Evolutionary conservation across 441 rosid species (phyloP), one percentile per base, ranked within the genome.

Genomic region (Erodium trifolium): DNA sequence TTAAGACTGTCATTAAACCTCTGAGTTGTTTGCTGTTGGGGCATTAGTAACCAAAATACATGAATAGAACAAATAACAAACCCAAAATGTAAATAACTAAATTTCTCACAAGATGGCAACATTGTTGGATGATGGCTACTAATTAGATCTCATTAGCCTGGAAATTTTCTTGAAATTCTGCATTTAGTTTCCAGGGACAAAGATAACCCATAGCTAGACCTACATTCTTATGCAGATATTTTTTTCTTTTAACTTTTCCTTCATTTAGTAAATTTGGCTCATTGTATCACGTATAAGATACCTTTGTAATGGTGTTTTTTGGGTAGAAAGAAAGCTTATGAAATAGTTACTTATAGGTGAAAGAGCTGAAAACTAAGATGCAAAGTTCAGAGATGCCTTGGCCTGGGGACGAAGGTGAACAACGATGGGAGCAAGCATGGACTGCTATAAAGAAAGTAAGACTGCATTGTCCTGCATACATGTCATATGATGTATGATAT

Each of bases 341-440:
- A 47, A 65, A 35, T 70, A 65, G 59, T 70, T 75, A 71, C 29
- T 80, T 73, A 75, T 78, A 93, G 97, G 91, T 91, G 70, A 83
- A 82, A 83, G 99, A 94, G 78, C 81, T 94, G 77, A 91, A 91
- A 82, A 76, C 74, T 27, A 83, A 84, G 76, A 90, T 94, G 96
- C 77, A 80, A 82, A 77, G 68, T 67, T 94, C 96, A 71, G 93
- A 87, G 49, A 94, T 94, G 96, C 97, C 97, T 68, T 94, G 97
- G 99, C 97, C 99, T 47, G 99, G 97, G 65, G 96, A 91, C 78
- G 99, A 91, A 81, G 90, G 99, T 67, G 87, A 90, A 69, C 77
- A 78, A 65, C 78, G 92, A 78, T 94, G 97, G 97, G 87, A 83
- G 77, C 97, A 88, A 82, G 97, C 97, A 71, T 94, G 99, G 99